Conservation (phyloP, 192 early-diverging fungal genomes). For the Linnemannia elongata region DNA sequence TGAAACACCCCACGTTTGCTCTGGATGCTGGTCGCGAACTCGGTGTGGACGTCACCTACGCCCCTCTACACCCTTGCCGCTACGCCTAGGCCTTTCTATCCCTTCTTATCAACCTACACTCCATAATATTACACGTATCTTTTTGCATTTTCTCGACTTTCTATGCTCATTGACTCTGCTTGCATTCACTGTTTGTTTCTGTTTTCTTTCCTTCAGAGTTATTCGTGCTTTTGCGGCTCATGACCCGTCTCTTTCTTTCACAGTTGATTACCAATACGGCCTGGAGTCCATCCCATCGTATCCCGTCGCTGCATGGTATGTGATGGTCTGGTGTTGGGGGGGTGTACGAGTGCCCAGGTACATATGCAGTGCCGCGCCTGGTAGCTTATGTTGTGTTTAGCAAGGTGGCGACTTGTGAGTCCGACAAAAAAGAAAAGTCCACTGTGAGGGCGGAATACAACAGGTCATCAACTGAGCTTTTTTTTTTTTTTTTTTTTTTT, state of each 20-base stretch:
- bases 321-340: too few relatives aligned
- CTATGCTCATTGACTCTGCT: neutral
- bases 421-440: neutral
- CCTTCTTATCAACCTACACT: neutral
- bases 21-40: conserved; percentile 74
- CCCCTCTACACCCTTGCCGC: conserved; percentile 67
- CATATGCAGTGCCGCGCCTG: neutral
- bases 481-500: neutral
- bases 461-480: neutral
- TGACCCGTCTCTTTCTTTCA: too few relatives aligned
- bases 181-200: neutral
- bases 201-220: too few relatives aligned
- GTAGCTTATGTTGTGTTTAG: neutral
- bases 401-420: neutral
- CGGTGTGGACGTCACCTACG: conserved; percentile 68
- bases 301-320: too few relatives aligned
- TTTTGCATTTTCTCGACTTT: neutral
- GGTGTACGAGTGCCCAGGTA: too few relatives aligned
- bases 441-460: neutral
- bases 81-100: neutral
- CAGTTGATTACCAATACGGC: too few relatives aligned
- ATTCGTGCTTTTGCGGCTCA: too few relatives aligned
- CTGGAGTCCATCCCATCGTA: too few relatives aligned
- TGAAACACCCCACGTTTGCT: conserved; percentile 78
- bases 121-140: neutral